phyloP scores from a whole-genome alignment of 495 filamentous ascomycete species.

The Tuber brumale region DNA sequence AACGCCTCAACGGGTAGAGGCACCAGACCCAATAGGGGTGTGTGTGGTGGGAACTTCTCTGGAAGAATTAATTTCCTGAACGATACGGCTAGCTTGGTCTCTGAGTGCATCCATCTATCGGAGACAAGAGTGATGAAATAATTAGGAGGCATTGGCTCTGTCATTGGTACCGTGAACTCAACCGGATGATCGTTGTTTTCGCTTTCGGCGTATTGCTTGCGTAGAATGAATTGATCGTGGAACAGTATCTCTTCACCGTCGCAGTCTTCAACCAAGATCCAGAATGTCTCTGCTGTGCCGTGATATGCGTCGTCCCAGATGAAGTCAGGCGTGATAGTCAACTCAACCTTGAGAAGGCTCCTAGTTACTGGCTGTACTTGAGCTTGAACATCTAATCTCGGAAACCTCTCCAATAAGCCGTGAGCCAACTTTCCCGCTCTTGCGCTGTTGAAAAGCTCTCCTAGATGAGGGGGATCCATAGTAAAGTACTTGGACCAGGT shows the following conservation, averaged over 20 bases:
- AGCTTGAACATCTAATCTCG: slow-evolving; percentile 81
- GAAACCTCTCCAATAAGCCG: slow-evolving; percentile 82
- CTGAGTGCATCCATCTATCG: slow-evolving; percentile 96
- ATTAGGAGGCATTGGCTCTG: slow-evolving; percentile 95
- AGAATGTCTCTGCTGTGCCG: slow-evolving; percentile 82
- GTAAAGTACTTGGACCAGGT: slow-evolving; percentile 92
- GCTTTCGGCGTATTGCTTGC: slow-evolving; percentile 72
- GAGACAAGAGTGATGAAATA: slow-evolving; percentile 94
- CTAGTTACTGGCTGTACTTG: slow-evolving; percentile 91
- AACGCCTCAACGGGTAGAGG: slow-evolving; percentile 79
- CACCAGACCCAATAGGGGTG: slow-evolving; percentile 80
- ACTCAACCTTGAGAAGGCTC: slow-evolving; percentile 88
- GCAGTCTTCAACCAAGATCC: slow-evolving; percentile 95
- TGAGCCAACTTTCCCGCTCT: slow-evolving; percentile 84
- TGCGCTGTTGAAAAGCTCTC: slow-evolving; percentile 68
- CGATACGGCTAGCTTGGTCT: slow-evolving; percentile 85
- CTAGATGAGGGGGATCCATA: slow-evolving; percentile 93
- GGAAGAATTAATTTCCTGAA: slow-evolving; percentile 92
- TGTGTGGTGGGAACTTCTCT: slow-evolving; percentile 92
- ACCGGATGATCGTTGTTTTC: slow-evolving; percentile 91
- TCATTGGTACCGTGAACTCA: slow-evolving; percentile 92
- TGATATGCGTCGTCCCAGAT: slow-evolving; percentile 91
- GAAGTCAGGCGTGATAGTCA: slow-evolving; percentile 91
- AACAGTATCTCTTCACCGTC: slow-evolving; percentile 95
- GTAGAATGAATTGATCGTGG: slow-evolving; percentile 89